Conservation (phyloP, 306 rosid genomes). For the Senna tora region DNA sequence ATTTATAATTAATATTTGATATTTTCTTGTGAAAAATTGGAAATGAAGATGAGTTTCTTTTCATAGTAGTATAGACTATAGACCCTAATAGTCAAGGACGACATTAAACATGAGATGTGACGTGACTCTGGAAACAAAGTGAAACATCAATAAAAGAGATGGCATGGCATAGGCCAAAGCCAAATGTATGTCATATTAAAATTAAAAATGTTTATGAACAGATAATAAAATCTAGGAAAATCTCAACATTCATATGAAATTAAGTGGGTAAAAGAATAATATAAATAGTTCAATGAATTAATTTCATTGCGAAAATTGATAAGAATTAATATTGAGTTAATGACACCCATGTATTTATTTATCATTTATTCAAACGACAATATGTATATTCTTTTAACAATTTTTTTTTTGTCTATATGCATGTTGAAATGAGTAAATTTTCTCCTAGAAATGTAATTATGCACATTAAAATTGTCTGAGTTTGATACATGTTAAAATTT, state of each 20-base stretch:
- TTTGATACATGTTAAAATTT: neutral
- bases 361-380: neutral
- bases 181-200: neutral
- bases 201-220: neutral
- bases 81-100: neutral
- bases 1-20: neutral
- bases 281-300: constrained; percentile 13
- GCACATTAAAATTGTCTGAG: neutral
- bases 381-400: neutral
- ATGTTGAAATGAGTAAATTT: neutral
- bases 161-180: neutral
- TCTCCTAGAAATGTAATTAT: neutral
- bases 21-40: neutral
- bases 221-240: neutral
- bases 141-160: neutral
- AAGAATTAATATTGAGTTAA: neutral
- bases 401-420: neutral
- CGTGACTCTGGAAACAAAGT: neutral
- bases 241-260: neutral
- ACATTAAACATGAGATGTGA: neutral
- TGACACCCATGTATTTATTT: neutral
- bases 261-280: neutral
- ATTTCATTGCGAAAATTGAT: neutral
- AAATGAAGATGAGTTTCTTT: neutral
- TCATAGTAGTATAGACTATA: neutral